A percentile compares a stretch with the other conserved stretches of the same genome.
Evolutionary conservation across 2,329 filamentous ascomycete species (phyloP).

Genomic region (Fusarium robinianum): DNA sequence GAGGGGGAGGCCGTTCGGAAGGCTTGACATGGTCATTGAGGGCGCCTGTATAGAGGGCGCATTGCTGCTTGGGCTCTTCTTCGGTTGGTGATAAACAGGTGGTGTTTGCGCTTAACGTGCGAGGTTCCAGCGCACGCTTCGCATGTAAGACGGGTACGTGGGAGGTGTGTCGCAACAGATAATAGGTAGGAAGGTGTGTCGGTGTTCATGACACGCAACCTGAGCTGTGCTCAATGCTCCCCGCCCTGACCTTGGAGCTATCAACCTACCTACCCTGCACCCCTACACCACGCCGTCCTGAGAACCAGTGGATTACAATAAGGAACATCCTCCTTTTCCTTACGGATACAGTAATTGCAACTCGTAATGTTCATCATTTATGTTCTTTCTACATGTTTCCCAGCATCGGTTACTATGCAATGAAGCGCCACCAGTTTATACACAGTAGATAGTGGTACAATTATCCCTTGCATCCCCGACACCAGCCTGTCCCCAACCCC

Average conservation of each 20-base stretch:
- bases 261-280: constrained; percentile 28
- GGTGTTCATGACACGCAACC: constrained; percentile 35
- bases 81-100: constrained; percentile 16
- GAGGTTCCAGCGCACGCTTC: constrained; percentile 19
- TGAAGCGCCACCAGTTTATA: constrained; percentile 11
- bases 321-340: no score
- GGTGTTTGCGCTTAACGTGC: constrained; percentile 13
- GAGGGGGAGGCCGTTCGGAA: constrained; percentile 50
- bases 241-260: constrained; percentile 12
- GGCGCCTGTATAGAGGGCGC: constrained; percentile 46
- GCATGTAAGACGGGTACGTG: no score
- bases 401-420: constrained; percentile 27
- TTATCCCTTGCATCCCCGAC: constrained; percentile 1
- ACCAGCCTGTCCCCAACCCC: constrained; percentile 6
- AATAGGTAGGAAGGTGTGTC: constrained; percentile 1
- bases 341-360: neutral
- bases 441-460: constrained; percentile 21
- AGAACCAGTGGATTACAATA: no score
- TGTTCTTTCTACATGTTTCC: neutral
- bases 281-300: neutral
- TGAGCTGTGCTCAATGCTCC: no score
- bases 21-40: constrained; percentile 53
- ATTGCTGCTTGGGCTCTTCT: constrained; percentile 45
- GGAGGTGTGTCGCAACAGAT: no score
- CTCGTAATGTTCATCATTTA: neutral